Evolutionary conservation across 78 protist species (phyloP).

Genomic region (Paratrimastix pyriformis): DNA sequence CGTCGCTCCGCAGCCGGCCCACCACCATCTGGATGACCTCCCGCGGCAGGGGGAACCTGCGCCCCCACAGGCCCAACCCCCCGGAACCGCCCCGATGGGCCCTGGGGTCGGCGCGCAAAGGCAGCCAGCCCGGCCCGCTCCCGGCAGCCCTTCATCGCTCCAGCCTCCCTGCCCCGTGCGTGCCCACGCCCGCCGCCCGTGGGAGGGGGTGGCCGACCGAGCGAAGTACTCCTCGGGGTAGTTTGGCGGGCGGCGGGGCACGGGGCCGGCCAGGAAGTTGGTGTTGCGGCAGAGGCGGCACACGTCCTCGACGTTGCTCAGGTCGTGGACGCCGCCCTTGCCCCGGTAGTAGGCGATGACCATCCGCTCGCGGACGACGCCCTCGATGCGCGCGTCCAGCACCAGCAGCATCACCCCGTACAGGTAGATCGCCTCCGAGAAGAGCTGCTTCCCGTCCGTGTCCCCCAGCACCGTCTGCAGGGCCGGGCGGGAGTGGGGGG

Average conservation of each 20-base stretch:
- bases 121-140: no score
- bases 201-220: constrained; percentile 19
- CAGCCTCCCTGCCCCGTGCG: no score
- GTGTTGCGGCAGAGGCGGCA: constrained; percentile 68
- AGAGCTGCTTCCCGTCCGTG: constrained; percentile 86
- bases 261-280: constrained; percentile 50
- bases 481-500: background rate
- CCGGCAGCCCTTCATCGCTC: no score
- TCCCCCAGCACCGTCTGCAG: constrained; percentile 64
- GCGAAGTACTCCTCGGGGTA: constrained; percentile 83
- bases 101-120: no score
- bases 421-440: constrained; percentile 60
- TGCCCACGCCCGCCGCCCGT: no score
- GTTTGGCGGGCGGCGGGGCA: no score
- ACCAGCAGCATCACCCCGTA: constrained; percentile 82
- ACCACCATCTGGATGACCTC: constrained; percentile 65
- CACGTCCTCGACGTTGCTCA: constrained; percentile 74
- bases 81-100: no score
- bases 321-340: constrained; percentile 68
- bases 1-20: constrained; percentile 83
- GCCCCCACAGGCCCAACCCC: no score
- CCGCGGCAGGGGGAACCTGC: constrained; percentile 16
- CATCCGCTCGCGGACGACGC: constrained; percentile 85
- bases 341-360: constrained; percentile 80
- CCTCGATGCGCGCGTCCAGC: constrained; percentile 75